Evolutionary conservation across 179 eudicot species (phyloP), one percentile per base, ranked within the genome.

Genomic region (Sideroxylon spinosum): DNA sequence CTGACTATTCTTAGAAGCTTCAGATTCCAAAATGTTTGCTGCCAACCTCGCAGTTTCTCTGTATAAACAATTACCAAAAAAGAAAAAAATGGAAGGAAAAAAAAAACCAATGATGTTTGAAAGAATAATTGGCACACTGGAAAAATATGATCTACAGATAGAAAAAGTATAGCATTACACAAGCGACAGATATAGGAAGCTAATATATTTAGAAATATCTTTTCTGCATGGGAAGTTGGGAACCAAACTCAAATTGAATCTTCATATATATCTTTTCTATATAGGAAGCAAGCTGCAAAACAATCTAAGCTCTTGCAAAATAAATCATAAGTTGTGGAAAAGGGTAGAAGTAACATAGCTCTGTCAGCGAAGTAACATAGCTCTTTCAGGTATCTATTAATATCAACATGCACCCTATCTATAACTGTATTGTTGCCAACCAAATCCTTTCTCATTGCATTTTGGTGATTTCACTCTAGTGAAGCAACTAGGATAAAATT

Each of bases 21-120:
- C 96, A 71, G 85, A 72, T 25, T 91, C 93, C 25, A 80, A 50
- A 79, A 73, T 72, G 73, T 75, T 84, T 50, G 84, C 78, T 37
- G 86, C 82, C 80, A 82, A 80, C 81, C 87, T 88, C 19, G 89
- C 81, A 73, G 86, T 74, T 81, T 90, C 92, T 77, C 96, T 87
- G 88, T 61, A 68, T 50, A 63, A 44, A 26, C 23, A 74, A 68
- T 9, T 16, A n/a, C n/a, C 5, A 37, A 37, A n/a, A 66, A 52
- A 19, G n/a, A 1, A 73, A 61, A n/a, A 61, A n/a, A 61, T 0
- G 44, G 44, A 3, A 3, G 44, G 4, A 37, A 6, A 37, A 0
- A 60, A 3, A 63, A 23, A 64, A 8, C 0, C 52, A 56, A 70
- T 12, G 68, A 55, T 20, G 12, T 12, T 13, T 46, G 16, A 70